Base-by-base conservation (phyloP, 441 rosid genomes). In the Pelargonium cotyledonis region DNA sequence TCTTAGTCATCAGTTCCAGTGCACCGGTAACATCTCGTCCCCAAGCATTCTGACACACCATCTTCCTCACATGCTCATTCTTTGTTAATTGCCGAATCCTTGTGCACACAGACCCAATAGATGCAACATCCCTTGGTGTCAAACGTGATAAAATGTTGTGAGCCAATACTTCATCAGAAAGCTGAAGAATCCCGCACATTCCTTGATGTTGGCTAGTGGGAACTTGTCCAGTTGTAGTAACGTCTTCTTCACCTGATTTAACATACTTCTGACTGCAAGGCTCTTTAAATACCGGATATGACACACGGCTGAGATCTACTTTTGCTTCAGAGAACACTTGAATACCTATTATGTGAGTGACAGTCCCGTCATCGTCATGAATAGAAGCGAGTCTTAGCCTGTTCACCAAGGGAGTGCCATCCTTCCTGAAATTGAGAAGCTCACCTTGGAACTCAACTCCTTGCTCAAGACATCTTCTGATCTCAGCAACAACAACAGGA, bases 11-110 rank as follows among this genome's bases (percentile, higher is more conserved):
- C 63, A 89, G 82, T 85, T 91, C 99, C 23, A 91, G 79, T 69
- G 88, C 89, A 26, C 89, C 85, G 46, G 99, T 87, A 35, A 96
- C 88, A 65, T 94, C 96, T n/a, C 84, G 80, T 19, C 97, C 97
- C 99, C 99, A 94, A 9, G 95, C 95, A 78, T 94, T 94, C 73
- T 91, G 96, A 70, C 99, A 94, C 12, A 91, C 97, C 91, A 89
- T 87, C 78, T 89, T 88, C 96, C 97, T 91, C 46, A 95, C 88
- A 69, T 90, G 96, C 82, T 95, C 97, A 44, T 87, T 88, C 74
- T 86, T 86, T 5, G 97, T 86, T 73, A 91, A 75, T 69, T 85
- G 96, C 71, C 84, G 83, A 14, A 95, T 76, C 68, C 76, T 79
- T 71, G 77, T 77, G 77, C 89, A 85, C 31, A 94, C 96, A 40